Evolutionary conservation across 441 rosid genomes (phyloP), one percentile per base, ranked within the genome.

Genomic region (Gossypium schwendimanii): DNA sequence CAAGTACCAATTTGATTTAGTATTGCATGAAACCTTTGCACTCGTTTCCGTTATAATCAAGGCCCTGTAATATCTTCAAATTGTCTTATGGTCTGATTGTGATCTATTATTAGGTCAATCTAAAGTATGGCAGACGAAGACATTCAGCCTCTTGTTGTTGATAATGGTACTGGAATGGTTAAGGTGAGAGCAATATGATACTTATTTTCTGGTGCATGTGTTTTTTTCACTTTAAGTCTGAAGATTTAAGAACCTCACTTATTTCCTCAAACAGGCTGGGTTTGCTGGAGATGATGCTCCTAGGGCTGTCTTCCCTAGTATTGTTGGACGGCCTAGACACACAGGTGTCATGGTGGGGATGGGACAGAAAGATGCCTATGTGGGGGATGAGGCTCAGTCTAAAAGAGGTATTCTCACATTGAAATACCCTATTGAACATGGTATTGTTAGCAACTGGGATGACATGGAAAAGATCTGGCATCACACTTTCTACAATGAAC

Each of bases 261-360:
- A 3, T 54, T 54, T 15, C 8, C 33, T 54, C 33, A n/a, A 28
- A 45, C 81, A 85, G 87, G 89, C 89, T 53, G 89, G 89, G 57
- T 85, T 85, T 67, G 87, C 89, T 20, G 87, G 89, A 63, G 89
- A 86, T 70, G 87, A 86, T 77, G 89, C 89, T 31, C 89, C 89
- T 12, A 82, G 87, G 70, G 81, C 81, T 44, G 83, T 80, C 71
- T 80, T 77, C 60, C 83, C 81, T 18, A 80, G 83, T 69, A 77
- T 80, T 68, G 83, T 80, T 72, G 79, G 83, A 15, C 76, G 81
- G 24, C 21, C 57, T 15, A 52, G 57, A 20, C 57, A 52, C 57
- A 52, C 57, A 6, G 57, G 57, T 52, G 57, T 52, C 10, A 52
- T 52, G 57, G 57, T 52, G 57, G 57, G 57, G 57, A 52, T 52